These are phyloP conservation scores for Anisogramma anomala DNA, from an alignment of 2,329 filamentous ascomycete species.

Conservation along the genomic window DNA sequence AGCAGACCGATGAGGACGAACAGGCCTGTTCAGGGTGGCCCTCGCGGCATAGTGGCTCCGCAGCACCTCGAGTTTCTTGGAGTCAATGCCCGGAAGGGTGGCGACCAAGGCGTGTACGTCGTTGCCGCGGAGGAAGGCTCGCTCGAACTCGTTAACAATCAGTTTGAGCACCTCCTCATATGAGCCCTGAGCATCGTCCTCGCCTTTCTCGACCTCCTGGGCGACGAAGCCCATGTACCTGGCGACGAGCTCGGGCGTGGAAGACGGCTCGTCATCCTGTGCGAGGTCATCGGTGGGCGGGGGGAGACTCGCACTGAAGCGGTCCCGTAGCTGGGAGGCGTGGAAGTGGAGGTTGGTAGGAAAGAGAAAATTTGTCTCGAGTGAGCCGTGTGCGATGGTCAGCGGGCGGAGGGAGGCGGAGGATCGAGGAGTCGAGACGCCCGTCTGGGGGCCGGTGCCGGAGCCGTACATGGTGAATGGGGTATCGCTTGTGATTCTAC, in stretches of 20 bases:
- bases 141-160: slow-evolving; percentile 90
- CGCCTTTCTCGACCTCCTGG: slow-evolving; percentile 78
- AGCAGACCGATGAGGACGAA: slow-evolving; percentile 88
- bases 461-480: slow-evolving; percentile 69
- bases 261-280: slow-evolving; percentile 98
- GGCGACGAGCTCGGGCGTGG: slow-evolving; percentile 80
- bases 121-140: slow-evolving; percentile 86
- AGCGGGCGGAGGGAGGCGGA: slow-evolving; percentile 86
- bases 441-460: slow-evolving; percentile 76
- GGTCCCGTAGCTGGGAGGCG: slow-evolving; percentile 85
- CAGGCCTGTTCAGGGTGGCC: slow-evolving; percentile 68
- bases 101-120: slow-evolving; percentile 89
- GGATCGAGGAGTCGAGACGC: slow-evolving; percentile 90
- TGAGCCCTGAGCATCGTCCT: slow-evolving; percentile 77
- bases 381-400: slow-evolving; percentile 80
- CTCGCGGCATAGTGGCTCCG: slow-evolving; percentile 86
- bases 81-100: slow-evolving; percentile 74
- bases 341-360: slow-evolving; percentile 94
- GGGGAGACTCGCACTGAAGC: slow-evolving; percentile 75
- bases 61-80: slow-evolving; percentile 86
- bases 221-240: slow-evolving; percentile 88
- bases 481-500: slow-evolving; percentile 30
- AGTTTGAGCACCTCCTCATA: slow-evolving; percentile 90
- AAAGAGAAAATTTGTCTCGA: slow-evolving; percentile 92
- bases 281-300: slow-evolving; percentile 92